A percentile compares a stretch with the other conserved stretches of the same genome.
phyloP scores from a whole-genome alignment of 2,329 filamentous ascomycete species.

The Fusarium clavum region DNA sequence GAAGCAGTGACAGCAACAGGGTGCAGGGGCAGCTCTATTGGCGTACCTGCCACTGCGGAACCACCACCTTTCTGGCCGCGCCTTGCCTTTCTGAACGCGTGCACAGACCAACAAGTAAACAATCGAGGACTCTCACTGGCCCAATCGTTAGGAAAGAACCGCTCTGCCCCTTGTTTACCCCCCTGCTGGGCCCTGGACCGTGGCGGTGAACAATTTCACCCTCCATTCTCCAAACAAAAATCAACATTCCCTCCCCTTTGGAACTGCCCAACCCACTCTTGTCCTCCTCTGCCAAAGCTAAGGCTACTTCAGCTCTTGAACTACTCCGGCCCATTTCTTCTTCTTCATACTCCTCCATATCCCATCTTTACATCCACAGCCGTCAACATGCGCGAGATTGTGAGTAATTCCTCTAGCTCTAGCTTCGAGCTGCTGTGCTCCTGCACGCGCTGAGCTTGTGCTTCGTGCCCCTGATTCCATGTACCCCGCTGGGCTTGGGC shows the following conservation, averaged over 20 bases:
- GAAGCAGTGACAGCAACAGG: slow-evolving; percentile 25
- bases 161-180: slow-evolving; percentile 44
- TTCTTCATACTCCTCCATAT: slow-evolving; percentile 44
- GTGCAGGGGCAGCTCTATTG: slow-evolving; percentile 28
- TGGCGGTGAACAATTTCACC: slow-evolving; percentile 54
- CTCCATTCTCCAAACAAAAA: slow-evolving; percentile 51
- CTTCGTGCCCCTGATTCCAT: slow-evolving; percentile 52
- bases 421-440: slow-evolving; percentile 17
- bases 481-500: slow-evolving; percentile 48
- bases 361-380: slow-evolving; percentile 40
- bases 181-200: slow-evolving; percentile 39
- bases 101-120: slow-evolving; percentile 51
- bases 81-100: slow-evolving; percentile 47
- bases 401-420: slow-evolving; percentile 57
- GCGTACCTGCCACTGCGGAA: slow-evolving; percentile 31
- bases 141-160: slow-evolving; percentile 40
- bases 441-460: slow-evolving; percentile 9
- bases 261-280: slow-evolving; percentile 47
- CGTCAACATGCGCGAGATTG: slow-evolving; percentile 76
- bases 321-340: slow-evolving; percentile 41
- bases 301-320: slow-evolving; percentile 50
- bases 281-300: slow-evolving; percentile 50
- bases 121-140: slow-evolving; percentile 49
- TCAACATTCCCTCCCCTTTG: slow-evolving; percentile 50
- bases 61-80: slow-evolving; percentile 34